A percentile compares a stretch with the other conserved stretches of the same genome.
These are phyloP conservation scores for Skeletonema grethae DNA, from an alignment of 108 stramenopile genomes.

Conservation along the genomic window DNA sequence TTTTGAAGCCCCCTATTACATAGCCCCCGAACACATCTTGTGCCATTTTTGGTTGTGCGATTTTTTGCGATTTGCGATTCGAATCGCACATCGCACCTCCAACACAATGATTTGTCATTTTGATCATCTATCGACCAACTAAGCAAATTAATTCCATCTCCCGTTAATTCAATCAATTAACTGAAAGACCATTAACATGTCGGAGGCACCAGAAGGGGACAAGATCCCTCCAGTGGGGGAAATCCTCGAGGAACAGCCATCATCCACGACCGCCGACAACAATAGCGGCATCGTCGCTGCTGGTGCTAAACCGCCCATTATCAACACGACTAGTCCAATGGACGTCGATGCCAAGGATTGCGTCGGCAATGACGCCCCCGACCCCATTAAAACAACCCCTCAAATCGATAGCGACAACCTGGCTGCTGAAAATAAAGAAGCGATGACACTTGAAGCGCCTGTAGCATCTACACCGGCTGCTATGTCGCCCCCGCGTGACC, in stretches of 20 bases:
- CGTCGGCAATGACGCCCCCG: background rate
- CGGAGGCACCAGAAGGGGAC: background rate
- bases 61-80: too few species aligned
- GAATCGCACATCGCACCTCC: background rate
- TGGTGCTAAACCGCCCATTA: background rate
- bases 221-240: background rate
- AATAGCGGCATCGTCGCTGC: background rate
- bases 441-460: background rate
- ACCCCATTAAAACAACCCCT: background rate
- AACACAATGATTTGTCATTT: too few species aligned
- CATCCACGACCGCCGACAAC: background rate
- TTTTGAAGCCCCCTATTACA: too few species aligned
- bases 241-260: background rate
- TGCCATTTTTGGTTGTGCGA: too few species aligned
- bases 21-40: too few species aligned
- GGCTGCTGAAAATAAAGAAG: background rate
- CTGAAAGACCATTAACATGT: background rate
- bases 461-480: background rate
- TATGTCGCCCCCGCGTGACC: background rate
- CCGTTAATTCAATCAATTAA: background rate
- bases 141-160: background rate
- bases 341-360: background rate
- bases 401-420: background rate
- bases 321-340: conserved; percentile 4
- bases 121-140: too few species aligned